Base-by-base conservation (phyloP, 1,139 yeast genomes). In the Kodamaea plutei region DNA sequence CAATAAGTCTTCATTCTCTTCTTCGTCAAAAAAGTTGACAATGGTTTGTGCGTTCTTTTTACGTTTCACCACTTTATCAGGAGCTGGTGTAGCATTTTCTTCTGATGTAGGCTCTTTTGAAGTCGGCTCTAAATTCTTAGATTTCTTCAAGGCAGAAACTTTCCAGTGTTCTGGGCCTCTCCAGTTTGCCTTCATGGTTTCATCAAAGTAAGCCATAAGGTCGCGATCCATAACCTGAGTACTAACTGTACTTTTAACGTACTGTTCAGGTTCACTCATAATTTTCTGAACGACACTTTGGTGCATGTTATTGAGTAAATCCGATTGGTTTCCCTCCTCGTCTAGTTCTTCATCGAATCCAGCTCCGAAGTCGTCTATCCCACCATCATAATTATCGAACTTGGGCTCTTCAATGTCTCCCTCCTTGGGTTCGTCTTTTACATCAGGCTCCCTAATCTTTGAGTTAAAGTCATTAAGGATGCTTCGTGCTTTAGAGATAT, bases 151-250 rank as follows among this genome's bases (percentile, higher is more conserved):
- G 16, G 77, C 75, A 25, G 73, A 63, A 8, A 89, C 84, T 56
- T 83, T 84, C 97, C 97, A 91, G 56, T 87, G 93, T 40, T 85
- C 93, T 5, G 96, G 91, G 6, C 96, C 96, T 25, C 94, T 73
- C 95, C 95, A 87, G 51, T 76, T 80, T 27, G 73, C 69, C 39
- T 69, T 76, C 58, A 84, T 60, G 11, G 75, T 70, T 38, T 76
- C 79, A 49, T 85, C 94, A 53, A 85, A 84, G 51, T 84, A 84
- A 1, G 85, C 79, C 79, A 87, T 78, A 32, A 85, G 64, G 44
- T 81, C 87, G 35, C 70, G 69, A 43, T 79, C 87, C 41, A 76
- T 55, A n/a, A 76, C 64, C 30, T 63, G 64, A 6, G 54, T 48
- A 21, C 47, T 37, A 9, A 35, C 36, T 2, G 39, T 25, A 30